phyloP scores from a whole-genome alignment of 192 early-diverging fungal genomes.

The Coemansia nantahalensis region DNA sequence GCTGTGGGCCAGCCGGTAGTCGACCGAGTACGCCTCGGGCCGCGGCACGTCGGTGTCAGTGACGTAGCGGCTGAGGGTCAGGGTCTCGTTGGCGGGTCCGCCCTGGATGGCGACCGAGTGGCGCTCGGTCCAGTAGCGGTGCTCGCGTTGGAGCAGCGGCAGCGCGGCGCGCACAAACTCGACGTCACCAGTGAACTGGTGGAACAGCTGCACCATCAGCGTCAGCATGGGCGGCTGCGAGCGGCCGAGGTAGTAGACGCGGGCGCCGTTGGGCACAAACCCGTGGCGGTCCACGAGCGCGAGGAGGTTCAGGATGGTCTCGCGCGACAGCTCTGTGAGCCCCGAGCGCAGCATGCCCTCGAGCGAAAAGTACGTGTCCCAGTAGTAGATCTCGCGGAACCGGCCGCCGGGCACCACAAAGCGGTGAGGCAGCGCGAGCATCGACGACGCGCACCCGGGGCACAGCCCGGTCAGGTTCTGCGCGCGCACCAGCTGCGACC shows the following conservation, averaged over 20 bases:
- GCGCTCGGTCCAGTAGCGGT: slow-evolving; percentile 61
- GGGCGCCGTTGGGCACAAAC: slow-evolving; percentile 75
- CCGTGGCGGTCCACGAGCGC: slow-evolving; percentile 59
- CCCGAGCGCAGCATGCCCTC: slow-evolving; percentile 63
- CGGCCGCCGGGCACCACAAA: slow-evolving; percentile 74
- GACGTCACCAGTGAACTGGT: slow-evolving; percentile 52
- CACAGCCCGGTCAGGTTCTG: slow-evolving; percentile 55
- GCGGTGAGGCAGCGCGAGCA: slow-evolving; percentile 55
- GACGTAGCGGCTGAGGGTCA: slow-evolving; percentile 54
- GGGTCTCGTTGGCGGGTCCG: neutral
- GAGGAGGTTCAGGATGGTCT: slow-evolving; percentile 62
- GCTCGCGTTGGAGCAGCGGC: slow-evolving; percentile 59
- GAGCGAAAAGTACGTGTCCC: slow-evolving; percentile 70
- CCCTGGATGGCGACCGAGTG: slow-evolving; percentile 46
- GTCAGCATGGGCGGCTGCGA: slow-evolving; percentile 72
- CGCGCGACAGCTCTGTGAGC: slow-evolving; percentile 44
- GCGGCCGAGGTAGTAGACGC: slow-evolving; percentile 70
- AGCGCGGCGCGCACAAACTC: slow-evolving; percentile 50
- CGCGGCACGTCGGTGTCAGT: slow-evolving; percentile 58
- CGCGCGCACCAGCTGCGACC: slow-evolving; percentile 59
- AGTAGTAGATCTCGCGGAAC: slow-evolving; percentile 74
- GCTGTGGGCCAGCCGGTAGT: slow-evolving; percentile 56
- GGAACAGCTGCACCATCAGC: slow-evolving; percentile 66
- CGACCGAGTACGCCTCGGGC: slow-evolving; percentile 65
- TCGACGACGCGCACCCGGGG: slow-evolving; percentile 56